These are phyloP conservation scores for Rutstroemia sp. DNA, from an alignment of 2,329 filamentous ascomycete genomes.

Conservation along the genomic window DNA sequence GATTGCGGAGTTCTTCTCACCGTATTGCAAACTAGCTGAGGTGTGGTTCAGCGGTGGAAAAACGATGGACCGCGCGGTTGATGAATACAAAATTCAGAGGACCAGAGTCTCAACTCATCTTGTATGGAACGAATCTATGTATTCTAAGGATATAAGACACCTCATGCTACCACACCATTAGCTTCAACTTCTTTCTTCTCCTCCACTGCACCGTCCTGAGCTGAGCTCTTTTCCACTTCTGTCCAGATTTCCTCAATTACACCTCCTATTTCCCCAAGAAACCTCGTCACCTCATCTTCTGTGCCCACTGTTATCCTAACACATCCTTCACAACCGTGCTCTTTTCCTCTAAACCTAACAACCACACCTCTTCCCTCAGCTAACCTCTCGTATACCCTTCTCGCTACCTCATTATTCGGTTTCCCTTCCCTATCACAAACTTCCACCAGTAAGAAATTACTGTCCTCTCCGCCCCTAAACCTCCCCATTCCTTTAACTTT, in stretches of 20 bases:
- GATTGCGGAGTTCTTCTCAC: too few species aligned
- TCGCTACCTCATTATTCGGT: slow-evolving; percentile 71
- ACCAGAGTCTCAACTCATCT: too few species aligned
- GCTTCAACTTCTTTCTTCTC: slow-evolving; percentile 20
- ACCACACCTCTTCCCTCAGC: slow-evolving; percentile 86
- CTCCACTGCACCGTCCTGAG: slow-evolving; percentile 13
- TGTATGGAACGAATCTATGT: not conserved
- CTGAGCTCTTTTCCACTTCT: slow-evolving; percentile 5
- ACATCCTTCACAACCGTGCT: slow-evolving; percentile 82
- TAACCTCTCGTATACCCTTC: slow-evolving; percentile 75
- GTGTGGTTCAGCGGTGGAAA: too few species aligned
- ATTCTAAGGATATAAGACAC: not conserved
- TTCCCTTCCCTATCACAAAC: slow-evolving; percentile 66
- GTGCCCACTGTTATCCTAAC: slow-evolving; percentile 90
- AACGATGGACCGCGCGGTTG: too few species aligned
- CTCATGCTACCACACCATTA: slow-evolving; percentile 23
- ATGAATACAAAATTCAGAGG: too few species aligned
- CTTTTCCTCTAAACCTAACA: slow-evolving; percentile 87
- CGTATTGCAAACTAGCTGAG: too few species aligned
- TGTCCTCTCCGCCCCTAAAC: slow-evolving; percentile 69
- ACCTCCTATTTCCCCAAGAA: slow-evolving; percentile 58
- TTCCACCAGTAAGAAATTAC: slow-evolving; percentile 89
- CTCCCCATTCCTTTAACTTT: slow-evolving; percentile 70
- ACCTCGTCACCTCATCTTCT: slow-evolving; percentile 72
- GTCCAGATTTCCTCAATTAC: slow-evolving; percentile 22